Percentiles rank a stretch among this genome's conserved stretches.
These are phyloP conservation scores for Cerioporus squamosus DNA, from an alignment of 1,284 basidiomycete genomes.

Conservation along the genomic window DNA sequence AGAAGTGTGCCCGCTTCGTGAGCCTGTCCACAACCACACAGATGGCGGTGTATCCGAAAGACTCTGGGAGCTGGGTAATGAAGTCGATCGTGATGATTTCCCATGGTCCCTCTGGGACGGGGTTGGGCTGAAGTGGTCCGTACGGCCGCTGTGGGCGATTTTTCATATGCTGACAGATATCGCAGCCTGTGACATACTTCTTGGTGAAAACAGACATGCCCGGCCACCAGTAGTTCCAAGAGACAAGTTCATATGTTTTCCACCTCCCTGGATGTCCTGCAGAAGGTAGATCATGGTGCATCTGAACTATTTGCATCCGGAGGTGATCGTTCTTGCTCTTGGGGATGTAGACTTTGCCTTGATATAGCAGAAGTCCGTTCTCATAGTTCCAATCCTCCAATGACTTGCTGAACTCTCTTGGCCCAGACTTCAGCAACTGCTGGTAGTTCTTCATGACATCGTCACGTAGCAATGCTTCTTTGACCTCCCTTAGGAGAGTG, in stretches of 20 bases:
- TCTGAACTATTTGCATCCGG: slow-evolving; percentile 24
- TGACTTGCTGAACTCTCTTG: not conserved
- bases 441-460: slow-evolving; percentile 8
- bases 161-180: slow-evolving; percentile 34
- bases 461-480: slow-evolving; percentile 6
- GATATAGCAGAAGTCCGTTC: slow-evolving; percentile 25
- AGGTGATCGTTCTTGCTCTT: slow-evolving; percentile 23
- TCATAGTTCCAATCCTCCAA: slow-evolving; percentile 28
- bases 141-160: slow-evolving; percentile 3
- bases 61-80: too few relatives aligned
- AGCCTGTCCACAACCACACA: too few relatives aligned
- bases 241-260: slow-evolving; percentile 35
- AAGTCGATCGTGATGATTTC: not conserved
- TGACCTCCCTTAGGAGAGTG: slow-evolving; percentile 2
- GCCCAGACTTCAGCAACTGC: slow-evolving; percentile 1
- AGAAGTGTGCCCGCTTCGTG: too few relatives aligned
- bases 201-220: slow-evolving; percentile 27
- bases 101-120: not conserved
- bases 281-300: slow-evolving; percentile 32
- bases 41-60: too few relatives aligned
- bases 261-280: slow-evolving; percentile 42
- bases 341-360: slow-evolving; percentile 33
- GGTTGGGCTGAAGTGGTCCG: slow-evolving; percentile 10
- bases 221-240: slow-evolving; percentile 39
- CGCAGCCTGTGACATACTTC: slow-evolving; percentile 33